Evolutionary conservation across 768 basidiomycete species (phyloP).

Genomic region (Nevesoporus exiguus): DNA sequence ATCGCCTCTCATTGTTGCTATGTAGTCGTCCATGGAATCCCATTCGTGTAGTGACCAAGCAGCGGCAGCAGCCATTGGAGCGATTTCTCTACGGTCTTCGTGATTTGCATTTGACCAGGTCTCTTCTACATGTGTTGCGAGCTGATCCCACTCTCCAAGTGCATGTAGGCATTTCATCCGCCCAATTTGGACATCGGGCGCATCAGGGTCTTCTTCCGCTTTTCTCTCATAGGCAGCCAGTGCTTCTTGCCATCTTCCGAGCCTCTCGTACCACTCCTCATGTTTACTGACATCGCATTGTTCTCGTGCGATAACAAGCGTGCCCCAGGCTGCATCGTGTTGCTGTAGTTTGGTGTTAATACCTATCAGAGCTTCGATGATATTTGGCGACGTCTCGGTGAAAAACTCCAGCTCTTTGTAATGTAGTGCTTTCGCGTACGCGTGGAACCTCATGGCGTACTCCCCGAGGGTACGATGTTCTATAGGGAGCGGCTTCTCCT

Average conservation of each 20-base stretch:
- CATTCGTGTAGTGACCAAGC: conserved; percentile 97
- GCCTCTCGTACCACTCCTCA: conserved; percentile 97
- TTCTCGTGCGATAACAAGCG: conserved; percentile 83
- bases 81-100: conserved; percentile 86
- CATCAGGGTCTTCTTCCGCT: conserved; percentile 67
- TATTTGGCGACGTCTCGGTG: conserved; percentile 82
- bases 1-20: conserved; percentile 87
- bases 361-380: conserved; percentile 91
- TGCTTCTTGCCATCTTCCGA: conserved; percentile 96
- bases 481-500: conserved; percentile 92
- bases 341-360: conserved; percentile 97
- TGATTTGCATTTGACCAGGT: conserved; percentile 80
- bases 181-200: conserved; percentile 78
- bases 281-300: conserved; percentile 90
- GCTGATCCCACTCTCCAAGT: conserved; percentile 94
- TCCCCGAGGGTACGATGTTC: conserved; percentile 91
- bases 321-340: conserved; percentile 97
- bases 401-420: conserved; percentile 99
- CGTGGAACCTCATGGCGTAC: conserved; percentile 89
- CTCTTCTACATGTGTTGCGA: conserved; percentile 82
- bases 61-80: conserved; percentile 95
- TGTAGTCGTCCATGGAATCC: conserved; percentile 98
- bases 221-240: conserved; percentile 80
- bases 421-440: conserved; percentile 95
- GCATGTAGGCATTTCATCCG: conserved; percentile 96